Evolutionary conservation across 2,329 filamentous ascomycete species (phyloP).

Genomic region (Colletotrichum sp.): DNA sequence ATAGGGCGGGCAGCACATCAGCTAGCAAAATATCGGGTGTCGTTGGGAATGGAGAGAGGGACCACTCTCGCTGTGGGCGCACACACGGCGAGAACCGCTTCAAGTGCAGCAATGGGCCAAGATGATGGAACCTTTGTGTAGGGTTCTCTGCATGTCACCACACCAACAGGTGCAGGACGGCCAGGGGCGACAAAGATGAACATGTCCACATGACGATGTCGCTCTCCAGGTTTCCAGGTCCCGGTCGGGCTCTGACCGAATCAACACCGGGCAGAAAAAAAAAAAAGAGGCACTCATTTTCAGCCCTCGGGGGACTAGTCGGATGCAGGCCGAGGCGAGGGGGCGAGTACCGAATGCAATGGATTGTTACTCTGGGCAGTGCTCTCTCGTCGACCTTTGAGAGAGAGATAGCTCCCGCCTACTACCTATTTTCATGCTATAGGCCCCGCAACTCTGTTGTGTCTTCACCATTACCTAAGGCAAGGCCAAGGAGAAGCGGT

Average conservation of each 20-base stretch:
- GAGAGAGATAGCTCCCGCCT: neutral
- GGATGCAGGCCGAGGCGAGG: neutral
- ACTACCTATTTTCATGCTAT: neutral
- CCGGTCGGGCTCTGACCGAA: neutral
- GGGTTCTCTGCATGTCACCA: conserved; percentile 15
- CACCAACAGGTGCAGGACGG: neutral
- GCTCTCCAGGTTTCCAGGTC: neutral
- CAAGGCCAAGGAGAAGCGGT: neutral
- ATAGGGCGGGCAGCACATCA: conserved; percentile 7
- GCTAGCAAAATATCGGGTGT: neutral
- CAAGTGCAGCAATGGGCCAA: neutral
- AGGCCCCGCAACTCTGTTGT: neutral
- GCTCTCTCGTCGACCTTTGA: neutral
- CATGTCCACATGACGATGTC: conserved; percentile 13
- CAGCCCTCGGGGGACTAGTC: neutral
- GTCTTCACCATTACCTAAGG: conserved; percentile 12
- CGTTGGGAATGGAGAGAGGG: neutral
- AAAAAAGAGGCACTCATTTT: neutral
- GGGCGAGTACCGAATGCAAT: neutral
- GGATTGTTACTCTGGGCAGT: conserved; percentile 13
- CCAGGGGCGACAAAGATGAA: neutral
- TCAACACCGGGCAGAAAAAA: neutral
- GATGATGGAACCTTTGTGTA: conserved; percentile 7
- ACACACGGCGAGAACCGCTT: conserved; percentile 9
- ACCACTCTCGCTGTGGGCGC: neutral